Evolutionary conservation across 75 land plant species (phyloP).

Genomic region (Pinus tabuliformis): DNA sequence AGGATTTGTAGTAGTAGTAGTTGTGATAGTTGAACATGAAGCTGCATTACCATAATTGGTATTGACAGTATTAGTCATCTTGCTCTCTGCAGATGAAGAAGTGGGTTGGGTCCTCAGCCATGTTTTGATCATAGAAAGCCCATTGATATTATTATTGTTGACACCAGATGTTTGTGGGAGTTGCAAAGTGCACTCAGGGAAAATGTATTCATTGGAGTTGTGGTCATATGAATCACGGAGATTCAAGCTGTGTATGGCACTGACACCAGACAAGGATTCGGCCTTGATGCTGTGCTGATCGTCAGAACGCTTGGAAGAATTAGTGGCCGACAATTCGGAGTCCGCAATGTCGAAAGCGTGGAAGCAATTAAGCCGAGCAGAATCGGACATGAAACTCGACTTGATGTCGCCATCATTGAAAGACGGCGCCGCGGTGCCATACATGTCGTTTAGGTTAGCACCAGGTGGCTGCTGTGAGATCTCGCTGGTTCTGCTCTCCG

Average conservation of each 20-base stretch:
- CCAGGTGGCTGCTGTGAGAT: background rate
- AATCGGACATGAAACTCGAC: no score
- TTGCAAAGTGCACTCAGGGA: background rate
- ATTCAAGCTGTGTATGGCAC: background rate
- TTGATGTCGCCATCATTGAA: background rate
- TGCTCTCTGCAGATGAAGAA: background rate
- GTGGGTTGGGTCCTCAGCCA: constrained; percentile 27
- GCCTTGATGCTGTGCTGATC: background rate
- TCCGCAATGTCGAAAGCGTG: background rate
- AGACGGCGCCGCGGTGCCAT: background rate
- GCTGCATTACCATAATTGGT: background rate
- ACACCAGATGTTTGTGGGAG: background rate
- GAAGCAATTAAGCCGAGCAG: no score
- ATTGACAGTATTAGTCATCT: background rate
- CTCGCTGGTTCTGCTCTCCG: constrained; percentile 6
- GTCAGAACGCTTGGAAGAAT: background rate
- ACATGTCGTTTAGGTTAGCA: background rate
- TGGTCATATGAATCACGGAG: constrained; percentile 1
- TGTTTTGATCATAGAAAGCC: constrained; percentile 29
- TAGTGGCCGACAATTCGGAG: background rate
- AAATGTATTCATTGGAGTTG: background rate
- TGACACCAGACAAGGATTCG: background rate
- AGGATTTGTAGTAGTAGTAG: background rate
- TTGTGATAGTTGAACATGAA: background rate
- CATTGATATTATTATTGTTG: background rate